Percentiles rank a stretch among this genome's conserved stretches.
Conservation (phyloP, 805 yeast species). For the Candida piceae region DNA sequence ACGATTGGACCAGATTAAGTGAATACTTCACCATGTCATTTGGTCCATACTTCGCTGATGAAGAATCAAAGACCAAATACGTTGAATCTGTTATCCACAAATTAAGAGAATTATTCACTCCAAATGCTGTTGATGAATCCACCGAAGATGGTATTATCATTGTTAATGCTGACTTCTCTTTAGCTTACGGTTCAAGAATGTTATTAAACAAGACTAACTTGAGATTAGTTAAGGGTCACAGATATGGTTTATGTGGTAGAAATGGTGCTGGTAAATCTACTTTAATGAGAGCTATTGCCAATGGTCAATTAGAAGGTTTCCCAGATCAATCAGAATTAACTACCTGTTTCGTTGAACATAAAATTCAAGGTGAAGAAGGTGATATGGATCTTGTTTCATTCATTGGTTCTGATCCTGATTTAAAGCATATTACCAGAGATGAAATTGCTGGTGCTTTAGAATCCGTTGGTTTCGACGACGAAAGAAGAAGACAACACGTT, state of each 20-base stretch:
- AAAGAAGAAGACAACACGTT: conserved; percentile 83
- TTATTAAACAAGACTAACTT: conserved; percentile 86
- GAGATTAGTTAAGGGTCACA: conserved; percentile 86
- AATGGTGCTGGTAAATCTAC: conserved; percentile 99
- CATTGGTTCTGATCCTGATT: conserved; percentile 85
- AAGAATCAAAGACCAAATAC: conserved; percentile 32
- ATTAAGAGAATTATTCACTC: conserved; percentile 52
- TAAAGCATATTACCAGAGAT: conserved; percentile 53
- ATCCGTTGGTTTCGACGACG: conserved; percentile 88
- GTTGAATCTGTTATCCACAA: conserved; percentile 41
- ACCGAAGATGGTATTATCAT: conserved; percentile 82
- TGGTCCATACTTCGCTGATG: conserved; percentile 30
- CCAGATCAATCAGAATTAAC: conserved; percentile 81
- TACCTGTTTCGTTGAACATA: conserved; percentile 97
- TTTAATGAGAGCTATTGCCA: conserved; percentile 92
- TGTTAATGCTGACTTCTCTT: conserved; percentile 89
- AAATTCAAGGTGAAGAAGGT: conserved; percentile 90
- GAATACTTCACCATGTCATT: conserved; percentile 46
- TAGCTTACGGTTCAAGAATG: conserved; percentile 98
- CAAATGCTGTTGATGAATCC: conserved; percentile 50
- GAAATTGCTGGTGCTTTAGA: conserved; percentile 74
- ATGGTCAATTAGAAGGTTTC: conserved; percentile 96
- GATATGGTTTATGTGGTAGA: conserved; percentile 97
- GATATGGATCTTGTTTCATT: conserved; percentile 83
- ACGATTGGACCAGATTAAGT: conserved; percentile 59